Conservation (phyloP, 2,329 filamentous ascomycete genomes). For the Colletotrichum sp. region DNA sequence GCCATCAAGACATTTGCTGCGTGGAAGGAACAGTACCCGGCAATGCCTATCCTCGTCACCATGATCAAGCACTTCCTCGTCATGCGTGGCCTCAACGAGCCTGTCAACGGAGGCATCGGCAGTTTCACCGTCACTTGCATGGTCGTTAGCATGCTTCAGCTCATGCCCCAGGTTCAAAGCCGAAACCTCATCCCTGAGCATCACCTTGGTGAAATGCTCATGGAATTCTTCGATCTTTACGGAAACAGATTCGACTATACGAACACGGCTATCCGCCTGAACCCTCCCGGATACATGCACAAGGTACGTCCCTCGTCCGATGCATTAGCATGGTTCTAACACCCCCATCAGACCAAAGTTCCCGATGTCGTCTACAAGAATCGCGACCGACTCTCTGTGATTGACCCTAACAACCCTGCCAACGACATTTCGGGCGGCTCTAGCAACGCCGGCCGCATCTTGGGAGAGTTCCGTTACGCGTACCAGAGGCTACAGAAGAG, state of each 20-base stretch:
- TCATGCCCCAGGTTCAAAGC: conserved; percentile 74
- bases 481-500: conserved; percentile 60
- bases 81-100: conserved; percentile 91
- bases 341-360: not conserved
- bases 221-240: conserved; percentile 90
- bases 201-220: conserved; percentile 79
- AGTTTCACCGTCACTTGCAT: conserved; percentile 95
- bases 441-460: conserved; percentile 69
- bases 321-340: not conserved
- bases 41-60: conserved; percentile 85
- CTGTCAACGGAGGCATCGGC: conserved; percentile 87
- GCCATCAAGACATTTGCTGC: conserved; percentile 80
- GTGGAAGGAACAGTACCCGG: conserved; percentile 82
- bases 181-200: conserved; percentile 62
- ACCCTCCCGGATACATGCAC: conserved; percentile 74
- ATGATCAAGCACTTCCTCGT: conserved; percentile 91
- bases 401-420: conserved; percentile 83
- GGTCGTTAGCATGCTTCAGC: conserved; percentile 85
- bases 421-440: conserved; percentile 95
- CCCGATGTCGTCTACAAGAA: conserved; percentile 59
- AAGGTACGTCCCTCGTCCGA: conserved; percentile 62
- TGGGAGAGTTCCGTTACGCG: conserved; percentile 72
- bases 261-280: conserved; percentile 74
- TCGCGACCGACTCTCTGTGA: conserved; percentile 76
- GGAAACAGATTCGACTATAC: conserved; percentile 79